These are phyloP conservation scores for Xerocomus potaroensis DNA, from an alignment of 768 basidiomycete species.

Conservation along the genomic window DNA sequence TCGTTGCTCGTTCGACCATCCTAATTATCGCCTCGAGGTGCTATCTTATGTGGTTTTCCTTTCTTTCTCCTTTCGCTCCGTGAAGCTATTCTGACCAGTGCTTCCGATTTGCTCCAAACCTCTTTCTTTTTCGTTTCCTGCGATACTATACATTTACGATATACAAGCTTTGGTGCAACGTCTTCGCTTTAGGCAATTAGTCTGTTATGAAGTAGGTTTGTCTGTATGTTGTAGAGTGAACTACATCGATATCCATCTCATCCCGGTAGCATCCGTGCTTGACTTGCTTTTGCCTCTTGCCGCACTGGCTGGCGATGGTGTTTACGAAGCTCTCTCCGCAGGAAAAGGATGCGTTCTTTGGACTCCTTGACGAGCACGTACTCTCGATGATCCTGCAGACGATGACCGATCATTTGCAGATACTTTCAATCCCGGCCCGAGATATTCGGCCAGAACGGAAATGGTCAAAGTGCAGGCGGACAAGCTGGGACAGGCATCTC, in stretches of 20 bases:
- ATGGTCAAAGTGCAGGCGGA: constrained; percentile 9
- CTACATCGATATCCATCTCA: constrained; percentile 11
- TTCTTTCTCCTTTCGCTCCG: constrained; percentile 2
- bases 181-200: constrained; percentile 17
- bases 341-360: constrained; percentile 82
- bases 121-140: constrained; percentile 3
- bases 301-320: constrained; percentile 65
- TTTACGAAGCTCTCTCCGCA: constrained; percentile 60
- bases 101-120: not conserved
- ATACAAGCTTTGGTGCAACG: constrained; percentile 6
- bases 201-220: constrained; percentile 26
- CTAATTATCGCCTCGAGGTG: constrained; percentile 26
- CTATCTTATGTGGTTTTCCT: constrained; percentile 18
- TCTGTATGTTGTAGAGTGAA: constrained; percentile 31
- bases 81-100: constrained; percentile 4
- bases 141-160: constrained; percentile 18
- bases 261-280: too few species aligned
- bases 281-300: too few species aligned
- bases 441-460: constrained; percentile 39
- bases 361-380: constrained; percentile 70
- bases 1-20: constrained; percentile 13
- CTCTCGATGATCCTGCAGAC: not conserved
- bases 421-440: constrained; percentile 75
- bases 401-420: constrained; percentile 33
- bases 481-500: constrained; percentile 18